Evolutionary conservation across 352 stramenopile genomes (phyloP).

Genomic region (Phytophthora melonis): DNA sequence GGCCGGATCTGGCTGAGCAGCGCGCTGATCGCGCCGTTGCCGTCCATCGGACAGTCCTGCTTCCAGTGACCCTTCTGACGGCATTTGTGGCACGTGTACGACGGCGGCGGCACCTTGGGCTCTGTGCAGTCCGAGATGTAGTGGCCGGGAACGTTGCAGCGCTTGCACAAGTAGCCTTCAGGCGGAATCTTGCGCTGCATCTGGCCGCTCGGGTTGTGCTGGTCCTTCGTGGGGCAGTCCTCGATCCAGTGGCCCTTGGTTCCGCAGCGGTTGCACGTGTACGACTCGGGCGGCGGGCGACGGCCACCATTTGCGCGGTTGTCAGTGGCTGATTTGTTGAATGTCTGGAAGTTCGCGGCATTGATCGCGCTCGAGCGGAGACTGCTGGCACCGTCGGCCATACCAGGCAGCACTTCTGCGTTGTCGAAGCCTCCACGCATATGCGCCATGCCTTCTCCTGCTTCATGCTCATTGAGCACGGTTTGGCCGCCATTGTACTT

Average conservation of each 20-base stretch:
- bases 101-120: conserved; percentile 80
- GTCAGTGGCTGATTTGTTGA: conserved; percentile 50
- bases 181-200: conserved; percentile 66
- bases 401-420: conserved; percentile 71
- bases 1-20: conserved; percentile 49
- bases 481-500: conserved; percentile 88
- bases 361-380: conserved; percentile 80
- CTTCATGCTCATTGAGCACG: conserved; percentile 76
- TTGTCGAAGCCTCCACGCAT: conserved; percentile 35
- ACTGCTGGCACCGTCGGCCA: conserved; percentile 62
- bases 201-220: conserved; percentile 39
- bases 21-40: conserved; percentile 59
- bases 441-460: conserved; percentile 43
- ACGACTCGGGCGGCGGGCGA: conserved; percentile 80
- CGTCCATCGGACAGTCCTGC: conserved; percentile 86
- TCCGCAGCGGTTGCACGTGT: conserved; percentile 89
- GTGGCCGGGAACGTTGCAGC: conserved; percentile 85
- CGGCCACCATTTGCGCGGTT: conserved; percentile 45
- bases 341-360: conserved; percentile 76
- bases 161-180: conserved; percentile 88
- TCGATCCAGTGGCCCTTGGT: conserved; percentile 91
- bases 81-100: conserved; percentile 90
- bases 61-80: conserved; percentile 91
- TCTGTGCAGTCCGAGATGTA: conserved; percentile 90
- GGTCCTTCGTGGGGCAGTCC: conserved; percentile 88